Evolutionary conservation across 2,329 filamentous ascomycete genomes (phyloP).

Genomic region (Penicillium freii): DNA sequence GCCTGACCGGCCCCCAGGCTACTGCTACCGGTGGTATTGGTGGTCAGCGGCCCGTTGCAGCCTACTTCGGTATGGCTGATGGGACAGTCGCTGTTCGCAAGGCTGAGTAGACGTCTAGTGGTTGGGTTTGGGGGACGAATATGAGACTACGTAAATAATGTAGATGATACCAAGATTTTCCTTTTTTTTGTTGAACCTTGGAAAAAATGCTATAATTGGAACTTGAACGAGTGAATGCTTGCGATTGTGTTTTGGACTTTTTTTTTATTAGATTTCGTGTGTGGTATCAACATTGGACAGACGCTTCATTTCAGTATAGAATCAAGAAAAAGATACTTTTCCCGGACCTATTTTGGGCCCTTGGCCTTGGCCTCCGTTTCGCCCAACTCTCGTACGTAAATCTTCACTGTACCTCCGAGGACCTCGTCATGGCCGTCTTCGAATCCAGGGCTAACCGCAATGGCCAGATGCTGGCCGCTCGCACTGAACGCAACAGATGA

Average conservation of each 20-base stretch:
- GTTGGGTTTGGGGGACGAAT: not conserved
- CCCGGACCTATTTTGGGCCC: slow-evolving; percentile 58
- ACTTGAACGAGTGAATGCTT: slow-evolving; percentile 9
- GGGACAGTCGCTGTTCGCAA: slow-evolving; percentile 61
- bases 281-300: slow-evolving; percentile 20
- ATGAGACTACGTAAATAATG: slow-evolving; percentile 14
- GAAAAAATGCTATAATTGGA: slow-evolving; percentile 1
- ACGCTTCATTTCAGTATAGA: slow-evolving; percentile 12
- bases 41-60: slow-evolving; percentile 86
- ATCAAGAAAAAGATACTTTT: slow-evolving; percentile 11
- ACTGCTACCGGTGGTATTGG: slow-evolving; percentile 61
- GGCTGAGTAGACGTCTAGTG: slow-evolving; percentile 27
- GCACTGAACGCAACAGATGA: slow-evolving; percentile 73
- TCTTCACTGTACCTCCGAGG: slow-evolving; percentile 68
- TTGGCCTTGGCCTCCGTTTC: slow-evolving; percentile 89
- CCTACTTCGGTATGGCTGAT: slow-evolving; percentile 90
- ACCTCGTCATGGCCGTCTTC: slow-evolving; percentile 80
- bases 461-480: slow-evolving; percentile 74
- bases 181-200: not conserved
- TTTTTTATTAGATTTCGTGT: slow-evolving; percentile 17
- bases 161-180: slow-evolving; percentile 26
- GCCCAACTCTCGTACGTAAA: slow-evolving; percentile 78
- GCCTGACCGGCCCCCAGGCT: slow-evolving; percentile 71
- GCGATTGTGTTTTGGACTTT: slow-evolving; percentile 2
- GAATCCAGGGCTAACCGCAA: slow-evolving; percentile 81